These are phyloP conservation scores for Jatropha curcas DNA, from an alignment of 345 rosid species.

Conservation along the genomic window DNA sequence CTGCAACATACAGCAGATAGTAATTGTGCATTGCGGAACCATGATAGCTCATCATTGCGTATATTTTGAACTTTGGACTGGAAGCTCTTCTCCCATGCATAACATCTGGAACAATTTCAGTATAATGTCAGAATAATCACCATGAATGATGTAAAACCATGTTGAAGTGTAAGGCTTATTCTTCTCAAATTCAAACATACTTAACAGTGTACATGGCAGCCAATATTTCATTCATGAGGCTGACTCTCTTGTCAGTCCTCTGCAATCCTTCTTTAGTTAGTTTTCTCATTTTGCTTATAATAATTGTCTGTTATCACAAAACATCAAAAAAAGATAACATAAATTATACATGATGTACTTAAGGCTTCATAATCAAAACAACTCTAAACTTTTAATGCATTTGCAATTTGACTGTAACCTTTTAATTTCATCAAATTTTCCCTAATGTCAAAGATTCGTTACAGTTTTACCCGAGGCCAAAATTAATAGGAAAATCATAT, in stretches of 20 bases:
- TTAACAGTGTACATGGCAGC: constrained; percentile 37
- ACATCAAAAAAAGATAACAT: neutral
- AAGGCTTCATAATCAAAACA: too few species aligned
- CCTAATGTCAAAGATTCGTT: too few species aligned
- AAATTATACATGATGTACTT: too few species aligned
- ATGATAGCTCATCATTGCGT: constrained; percentile 35
- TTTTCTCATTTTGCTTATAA: constrained; percentile 32
- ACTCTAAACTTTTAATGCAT: too few species aligned
- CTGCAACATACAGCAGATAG: constrained; percentile 29
- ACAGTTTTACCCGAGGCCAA: too few species aligned
- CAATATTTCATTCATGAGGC: constrained; percentile 39
- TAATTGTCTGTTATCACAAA: constrained; percentile 24
- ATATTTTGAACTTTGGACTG: constrained; percentile 30
- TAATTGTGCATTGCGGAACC: constrained; percentile 32
- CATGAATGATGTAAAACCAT: neutral
- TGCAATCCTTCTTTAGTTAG: constrained; percentile 37
- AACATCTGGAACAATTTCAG: constrained; percentile 24
- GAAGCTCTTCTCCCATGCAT: constrained; percentile 45
- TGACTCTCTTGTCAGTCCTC: constrained; percentile 38
- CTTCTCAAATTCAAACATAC: constrained; percentile 21
- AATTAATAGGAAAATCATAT: too few species aligned
- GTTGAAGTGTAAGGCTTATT: neutral
- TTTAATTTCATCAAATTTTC: too few species aligned
- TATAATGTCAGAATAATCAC: neutral
- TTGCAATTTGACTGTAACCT: too few species aligned